phyloP scores from a whole-genome alignment of 495 filamentous ascomycete species.

The Podospora appendiculata region DNA sequence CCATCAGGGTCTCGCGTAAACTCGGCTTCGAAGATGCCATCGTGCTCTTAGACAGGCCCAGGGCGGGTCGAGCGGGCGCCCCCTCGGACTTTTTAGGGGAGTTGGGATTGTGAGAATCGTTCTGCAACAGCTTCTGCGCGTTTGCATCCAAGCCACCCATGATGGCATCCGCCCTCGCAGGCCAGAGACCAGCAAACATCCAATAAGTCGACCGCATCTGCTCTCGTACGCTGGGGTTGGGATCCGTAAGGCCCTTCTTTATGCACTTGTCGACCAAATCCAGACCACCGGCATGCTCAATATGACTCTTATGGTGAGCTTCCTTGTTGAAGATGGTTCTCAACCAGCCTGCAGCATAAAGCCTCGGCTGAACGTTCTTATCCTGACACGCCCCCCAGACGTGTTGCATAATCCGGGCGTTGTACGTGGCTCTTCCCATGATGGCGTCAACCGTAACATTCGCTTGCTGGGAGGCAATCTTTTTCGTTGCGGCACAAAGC shows the following conservation, averaged over 20 bases:
- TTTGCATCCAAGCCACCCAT: slow-evolving; percentile 66
- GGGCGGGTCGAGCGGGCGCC: slow-evolving; percentile 36
- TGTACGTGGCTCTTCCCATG: slow-evolving; percentile 71
- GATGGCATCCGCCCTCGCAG: slow-evolving; percentile 65
- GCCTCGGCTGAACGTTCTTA: slow-evolving; percentile 81
- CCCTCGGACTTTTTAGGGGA: slow-evolving; percentile 45
- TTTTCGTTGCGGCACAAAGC: slow-evolving; percentile 78
- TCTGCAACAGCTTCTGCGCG: slow-evolving; percentile 66
- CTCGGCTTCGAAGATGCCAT: slow-evolving; percentile 52
- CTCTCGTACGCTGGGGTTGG: slow-evolving; percentile 81
- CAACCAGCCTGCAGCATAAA: slow-evolving; percentile 75
- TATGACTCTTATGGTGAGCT: slow-evolving; percentile 63
- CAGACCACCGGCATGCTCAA: slow-evolving; percentile 76
- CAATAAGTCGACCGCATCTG: slow-evolving; percentile 78
- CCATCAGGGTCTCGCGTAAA: slow-evolving; percentile 67
- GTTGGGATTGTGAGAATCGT: slow-evolving; percentile 74
- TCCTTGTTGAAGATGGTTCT: slow-evolving; percentile 74
- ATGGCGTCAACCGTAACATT: slow-evolving; percentile 69
- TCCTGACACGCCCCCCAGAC: slow-evolving; percentile 72
- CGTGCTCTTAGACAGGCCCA: slow-evolving; percentile 52
- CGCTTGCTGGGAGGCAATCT: slow-evolving; percentile 74
- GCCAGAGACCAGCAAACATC: slow-evolving; percentile 71
- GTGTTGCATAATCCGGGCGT: slow-evolving; percentile 71
- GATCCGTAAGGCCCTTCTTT: slow-evolving; percentile 75
- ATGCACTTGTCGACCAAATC: slow-evolving; percentile 81